These are phyloP conservation scores for Sporothrix euskadiensis DNA, from an alignment of 2,329 filamentous ascomycete species.

Conservation along the genomic window DNA sequence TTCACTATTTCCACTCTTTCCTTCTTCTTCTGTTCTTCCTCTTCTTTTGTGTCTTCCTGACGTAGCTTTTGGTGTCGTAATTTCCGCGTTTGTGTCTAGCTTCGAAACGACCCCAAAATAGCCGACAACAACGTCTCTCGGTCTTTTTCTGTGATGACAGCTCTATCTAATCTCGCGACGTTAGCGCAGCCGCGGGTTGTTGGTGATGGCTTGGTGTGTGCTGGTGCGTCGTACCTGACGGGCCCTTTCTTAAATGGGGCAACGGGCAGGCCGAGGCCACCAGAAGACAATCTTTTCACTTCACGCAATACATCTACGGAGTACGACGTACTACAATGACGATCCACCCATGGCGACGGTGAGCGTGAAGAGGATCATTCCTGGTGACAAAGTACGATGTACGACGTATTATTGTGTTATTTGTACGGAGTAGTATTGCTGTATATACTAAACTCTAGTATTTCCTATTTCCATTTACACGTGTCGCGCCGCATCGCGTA, in stretches of 20 bases:
- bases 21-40: not conserved
- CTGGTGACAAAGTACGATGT: too few relatives aligned
- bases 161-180: not conserved
- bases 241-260: not conserved
- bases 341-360: not conserved
- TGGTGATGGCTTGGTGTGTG: too few relatives aligned
- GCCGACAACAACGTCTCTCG: not conserved
- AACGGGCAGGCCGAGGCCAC: slow-evolving; percentile 3
- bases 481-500: not conserved
- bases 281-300: too few relatives aligned
- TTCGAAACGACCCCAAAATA: slow-evolving; percentile 3
- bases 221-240: not conserved
- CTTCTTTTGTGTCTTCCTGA: not conserved
- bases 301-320: too few relatives aligned
- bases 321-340: not conserved
- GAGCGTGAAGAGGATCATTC: not conserved
- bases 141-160: not conserved
- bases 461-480: not conserved
- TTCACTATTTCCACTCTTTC: not conserved
- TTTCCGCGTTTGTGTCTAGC: slow-evolving; percentile 19
- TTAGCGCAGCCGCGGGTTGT: not conserved
- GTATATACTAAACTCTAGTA: not conserved
- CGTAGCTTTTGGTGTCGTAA: not conserved
- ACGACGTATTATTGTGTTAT: not conserved
- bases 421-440: not conserved